A percentile compares a stretch with the other conserved stretches of the same genome.
These are phyloP conservation scores for Candida takata DNA, from an alignment of 805 yeast genomes.

Conservation along the genomic window DNA sequence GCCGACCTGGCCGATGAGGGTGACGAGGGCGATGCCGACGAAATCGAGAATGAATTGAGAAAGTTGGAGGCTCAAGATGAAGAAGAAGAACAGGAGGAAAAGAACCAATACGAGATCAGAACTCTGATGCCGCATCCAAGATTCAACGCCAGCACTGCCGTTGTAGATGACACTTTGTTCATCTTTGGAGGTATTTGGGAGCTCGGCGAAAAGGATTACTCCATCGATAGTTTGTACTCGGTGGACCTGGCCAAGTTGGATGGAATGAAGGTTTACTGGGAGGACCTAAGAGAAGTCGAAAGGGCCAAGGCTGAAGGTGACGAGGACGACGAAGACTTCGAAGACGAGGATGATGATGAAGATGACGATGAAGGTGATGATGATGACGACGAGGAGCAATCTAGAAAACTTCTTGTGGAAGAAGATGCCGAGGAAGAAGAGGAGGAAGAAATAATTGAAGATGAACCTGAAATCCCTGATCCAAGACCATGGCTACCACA, in stretches of 20 bases:
- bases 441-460: slow-evolving; percentile 56
- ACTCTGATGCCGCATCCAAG: slow-evolving; percentile 77
- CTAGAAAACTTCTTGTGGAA: slow-evolving; percentile 30
- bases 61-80: slow-evolving; percentile 30
- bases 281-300: slow-evolving; percentile 56
- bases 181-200: slow-evolving; percentile 92
- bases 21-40: slow-evolving; percentile 33
- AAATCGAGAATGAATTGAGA: slow-evolving; percentile 43
- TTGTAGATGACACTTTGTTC: slow-evolving; percentile 74
- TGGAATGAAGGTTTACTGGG: slow-evolving; percentile 88
- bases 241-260: slow-evolving; percentile 81
- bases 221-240: slow-evolving; percentile 78
- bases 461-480: slow-evolving; percentile 73
- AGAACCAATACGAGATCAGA: slow-evolving; percentile 34
- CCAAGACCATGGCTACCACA: slow-evolving; percentile 96
- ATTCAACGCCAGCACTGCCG: slow-evolving; percentile 80
- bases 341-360: slow-evolving; percentile 55
- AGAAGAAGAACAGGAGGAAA: slow-evolving; percentile 2
- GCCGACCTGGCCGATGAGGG: slow-evolving; percentile 52
- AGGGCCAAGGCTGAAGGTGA: slow-evolving; percentile 44
- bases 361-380: slow-evolving; percentile 68
- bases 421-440: slow-evolving; percentile 49
- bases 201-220: slow-evolving; percentile 76
- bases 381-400: slow-evolving; percentile 39
- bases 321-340: slow-evolving; percentile 60